Conservation (phyloP, 768 basidiomycete genomes). For the Gymnopilus junonius region DNA sequence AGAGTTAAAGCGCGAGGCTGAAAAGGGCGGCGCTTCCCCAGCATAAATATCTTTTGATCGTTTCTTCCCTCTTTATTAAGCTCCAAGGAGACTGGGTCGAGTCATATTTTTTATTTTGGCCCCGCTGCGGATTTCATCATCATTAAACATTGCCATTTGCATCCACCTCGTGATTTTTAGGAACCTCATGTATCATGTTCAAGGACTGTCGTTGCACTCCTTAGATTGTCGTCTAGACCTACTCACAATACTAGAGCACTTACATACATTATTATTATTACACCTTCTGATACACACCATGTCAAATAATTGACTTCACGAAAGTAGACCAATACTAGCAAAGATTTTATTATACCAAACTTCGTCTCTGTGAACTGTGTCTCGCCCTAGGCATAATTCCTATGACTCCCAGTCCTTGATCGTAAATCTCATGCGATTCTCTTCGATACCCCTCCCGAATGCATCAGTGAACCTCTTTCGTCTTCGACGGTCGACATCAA, state of each 20-base stretch:
- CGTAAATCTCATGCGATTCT: background rate
- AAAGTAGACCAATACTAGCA: background rate
- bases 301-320: background rate
- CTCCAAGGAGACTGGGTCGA: background rate
- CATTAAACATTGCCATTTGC: background rate
- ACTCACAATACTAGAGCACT: background rate
- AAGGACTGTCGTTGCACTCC: background rate
- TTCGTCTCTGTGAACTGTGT: no score
- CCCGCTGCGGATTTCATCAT: background rate
- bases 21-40: background rate
- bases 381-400: no score
- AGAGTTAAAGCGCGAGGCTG: constrained; percentile 33
- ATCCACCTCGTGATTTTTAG: background rate
- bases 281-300: background rate
- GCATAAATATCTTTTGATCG: background rate
- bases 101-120: background rate
- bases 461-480: background rate
- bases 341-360: background rate
- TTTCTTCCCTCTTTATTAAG: background rate
- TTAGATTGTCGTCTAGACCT: background rate
- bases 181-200: background rate
- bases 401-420: background rate
- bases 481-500: background rate
- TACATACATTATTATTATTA: no score
- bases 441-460: background rate